Evolutionary conservation across 2,329 filamentous ascomycete genomes (phyloP).

Genomic region (Diaporthe sp.): DNA sequence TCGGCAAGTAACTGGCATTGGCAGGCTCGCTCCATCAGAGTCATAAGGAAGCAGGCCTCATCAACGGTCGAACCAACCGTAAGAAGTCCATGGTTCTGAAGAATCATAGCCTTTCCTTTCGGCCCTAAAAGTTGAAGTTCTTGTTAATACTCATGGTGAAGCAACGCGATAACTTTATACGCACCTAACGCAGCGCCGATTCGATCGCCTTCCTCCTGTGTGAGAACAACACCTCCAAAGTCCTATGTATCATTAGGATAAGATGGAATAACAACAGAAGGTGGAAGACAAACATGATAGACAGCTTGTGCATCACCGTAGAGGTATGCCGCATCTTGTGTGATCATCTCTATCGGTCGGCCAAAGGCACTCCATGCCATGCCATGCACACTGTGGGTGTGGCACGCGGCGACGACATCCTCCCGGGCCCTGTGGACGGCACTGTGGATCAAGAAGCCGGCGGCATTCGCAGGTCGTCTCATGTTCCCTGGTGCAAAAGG

Average conservation of each 20-base stretch:
- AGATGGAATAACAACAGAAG: background rate
- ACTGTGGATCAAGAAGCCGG: conserved; percentile 70
- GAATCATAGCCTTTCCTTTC: conserved; percentile 59
- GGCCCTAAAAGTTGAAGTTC: background rate
- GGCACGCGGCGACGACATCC: conserved; percentile 68
- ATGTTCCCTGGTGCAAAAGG: background rate
- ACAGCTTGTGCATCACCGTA: conserved; percentile 65
- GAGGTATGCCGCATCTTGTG: conserved; percentile 66
- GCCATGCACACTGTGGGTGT: conserved; percentile 67
- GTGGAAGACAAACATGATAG: conserved; percentile 55
- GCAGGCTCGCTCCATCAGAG: conserved; percentile 41
- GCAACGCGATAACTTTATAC: background rate
- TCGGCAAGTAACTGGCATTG: conserved; percentile 21
- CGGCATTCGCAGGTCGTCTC: conserved; percentile 48
- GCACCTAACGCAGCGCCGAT: conserved; percentile 69
- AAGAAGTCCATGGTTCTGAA: conserved; percentile 71
- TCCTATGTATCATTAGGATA: conserved; percentile 40
- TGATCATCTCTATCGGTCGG: conserved; percentile 68
- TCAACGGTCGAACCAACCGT: conserved; percentile 75
- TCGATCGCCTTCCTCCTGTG: conserved; percentile 68
- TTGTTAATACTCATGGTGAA: background rate
- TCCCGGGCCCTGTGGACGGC: conserved; percentile 67
- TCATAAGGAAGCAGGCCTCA: conserved; percentile 75
- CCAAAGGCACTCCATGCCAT: conserved; percentile 70
- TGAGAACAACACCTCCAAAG: conserved; percentile 74